Conservation (phyloP, 805 yeast species). For the Suhomyces sp. region DNA sequence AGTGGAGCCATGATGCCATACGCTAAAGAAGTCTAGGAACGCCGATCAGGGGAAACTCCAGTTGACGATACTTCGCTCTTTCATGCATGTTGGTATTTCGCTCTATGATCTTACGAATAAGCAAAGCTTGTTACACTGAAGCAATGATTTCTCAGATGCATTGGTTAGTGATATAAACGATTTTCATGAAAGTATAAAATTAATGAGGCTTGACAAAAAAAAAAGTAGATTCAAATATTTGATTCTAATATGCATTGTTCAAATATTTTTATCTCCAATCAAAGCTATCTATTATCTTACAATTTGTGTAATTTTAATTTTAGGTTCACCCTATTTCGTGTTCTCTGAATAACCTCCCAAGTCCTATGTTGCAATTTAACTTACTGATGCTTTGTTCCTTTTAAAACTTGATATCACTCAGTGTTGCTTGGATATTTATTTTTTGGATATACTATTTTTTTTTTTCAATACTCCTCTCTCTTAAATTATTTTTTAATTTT, state of each 20-base stretch:
- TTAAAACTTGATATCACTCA: constrained; percentile 1
- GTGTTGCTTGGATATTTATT: neutral
- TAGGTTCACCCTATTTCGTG: neutral
- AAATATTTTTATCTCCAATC: neutral
- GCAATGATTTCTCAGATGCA: neutral
- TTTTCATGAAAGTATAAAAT: neutral
- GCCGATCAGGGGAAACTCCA: neutral
- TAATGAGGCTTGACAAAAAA: neutral
- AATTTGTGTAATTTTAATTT: neutral
- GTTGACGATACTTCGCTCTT: neutral
- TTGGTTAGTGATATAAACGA: neutral
- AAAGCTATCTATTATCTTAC: neutral
- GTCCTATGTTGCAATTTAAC: neutral
- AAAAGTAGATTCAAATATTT: neutral
- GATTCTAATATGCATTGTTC: neutral
- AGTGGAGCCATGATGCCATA: neutral
- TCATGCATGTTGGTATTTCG: neutral
- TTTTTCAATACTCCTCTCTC: constrained; percentile 1
- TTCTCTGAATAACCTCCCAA: neutral
- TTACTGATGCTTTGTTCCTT: constrained; percentile 2
- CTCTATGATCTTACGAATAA: neutral
- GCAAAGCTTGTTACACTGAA: neutral
- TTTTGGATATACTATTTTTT: neutral
- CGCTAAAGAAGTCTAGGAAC: constrained; percentile 1
- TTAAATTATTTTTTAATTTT: constrained; percentile 2